Evolutionary conservation across 1,284 basidiomycete species (phyloP), one percentile per base, ranked within the genome.

Genomic region (Xerocomus tenax): DNA sequence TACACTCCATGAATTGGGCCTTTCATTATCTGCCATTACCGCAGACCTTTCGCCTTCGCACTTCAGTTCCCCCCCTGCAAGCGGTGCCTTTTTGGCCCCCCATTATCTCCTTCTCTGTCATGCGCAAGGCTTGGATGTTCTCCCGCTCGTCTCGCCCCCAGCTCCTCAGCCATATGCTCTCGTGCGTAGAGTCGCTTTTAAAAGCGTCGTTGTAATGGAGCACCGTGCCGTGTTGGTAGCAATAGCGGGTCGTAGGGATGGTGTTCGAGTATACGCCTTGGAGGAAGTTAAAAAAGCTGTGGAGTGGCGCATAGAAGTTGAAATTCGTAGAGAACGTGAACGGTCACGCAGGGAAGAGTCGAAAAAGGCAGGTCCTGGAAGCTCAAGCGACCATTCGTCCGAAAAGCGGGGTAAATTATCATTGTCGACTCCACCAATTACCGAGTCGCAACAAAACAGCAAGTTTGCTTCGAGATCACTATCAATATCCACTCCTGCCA

Each of bases 171-270:
- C 87, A 9, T 89, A 87, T 65, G 81, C 87, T 7, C 74, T 90
- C 36, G 81, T 90, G 18, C 78, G 87, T 25, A 75, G 87, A 47
- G 85, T 88, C 39, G 74, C 76, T 38, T 90, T 90, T 68, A 89
- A 88, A 63, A 81, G 77, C 51, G 81, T 90, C n/a, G 84, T 90
- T 1, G 81, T 90, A 15, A 90, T 90, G 87, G 87, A 90, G 59
- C 85, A 90, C 59, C 80, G 87, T 29, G 87, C 86, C 8, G 87
- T 90, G 2, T 70, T 90, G 18, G 87, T 90, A 12, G 87, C 87
- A 15, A 88, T 90, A 55, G 87, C 87, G 12, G 87, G 87, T 13
- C 71, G 87, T 53, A 71, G 87, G 57, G 86, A 90, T 57, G 87
- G 87, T 3, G 87, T 90, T 35, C 76, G 87, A 36, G 87, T 90